Evolutionary conservation across 129 eudicot genomes (phyloP), one percentile per base, ranked within the genome.

Genomic region (Ambrosia trifida): DNA sequence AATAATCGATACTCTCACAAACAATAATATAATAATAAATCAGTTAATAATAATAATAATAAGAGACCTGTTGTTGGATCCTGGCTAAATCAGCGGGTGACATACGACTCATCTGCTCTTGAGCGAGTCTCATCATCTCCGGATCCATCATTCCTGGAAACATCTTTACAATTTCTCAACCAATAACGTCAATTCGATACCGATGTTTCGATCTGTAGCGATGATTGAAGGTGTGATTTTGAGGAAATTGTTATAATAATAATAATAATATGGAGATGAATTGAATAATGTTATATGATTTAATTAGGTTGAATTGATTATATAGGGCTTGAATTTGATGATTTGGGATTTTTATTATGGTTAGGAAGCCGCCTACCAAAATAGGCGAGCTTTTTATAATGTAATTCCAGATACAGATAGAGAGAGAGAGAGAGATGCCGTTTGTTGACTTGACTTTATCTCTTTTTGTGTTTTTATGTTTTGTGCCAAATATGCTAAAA

Each of bases 91-190:
- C 98, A 46, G 85, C 86, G 0, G 96, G 98, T 0, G 98, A 89
- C 96, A 92, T 89, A 38, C 98, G 98, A 80, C 89, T 85, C 91
- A 92, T 92, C 91, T 92, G 98, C 86, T 92, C 96, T 69, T 92
- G 98, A 61, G 98, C 98, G 56, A 92, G 82, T 59, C 86, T 77
- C 68, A 92, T 84, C 80, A 92, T 41, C 84, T 89, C 98, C 11
- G 98, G 98, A 89, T 92, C 98, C 96, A 92, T 89, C 96, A 86
- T 89, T 8, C 96, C 96, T 12, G 88, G 86, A 74, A 83, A 87
- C 95, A 90, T 90, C 45, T 18, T 73, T 14, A n/a, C 41, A 70
- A 32, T 40, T 50, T 68, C 69, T 13, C 30, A 63, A 46, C 44
- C 44, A 28, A 43, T 24, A 36, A 35, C 57, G 60, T 31, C 17